These are phyloP conservation scores for Scheffersomyces coipomensis DNA, from an alignment of 805 yeast genomes.

Conservation along the genomic window DNA sequence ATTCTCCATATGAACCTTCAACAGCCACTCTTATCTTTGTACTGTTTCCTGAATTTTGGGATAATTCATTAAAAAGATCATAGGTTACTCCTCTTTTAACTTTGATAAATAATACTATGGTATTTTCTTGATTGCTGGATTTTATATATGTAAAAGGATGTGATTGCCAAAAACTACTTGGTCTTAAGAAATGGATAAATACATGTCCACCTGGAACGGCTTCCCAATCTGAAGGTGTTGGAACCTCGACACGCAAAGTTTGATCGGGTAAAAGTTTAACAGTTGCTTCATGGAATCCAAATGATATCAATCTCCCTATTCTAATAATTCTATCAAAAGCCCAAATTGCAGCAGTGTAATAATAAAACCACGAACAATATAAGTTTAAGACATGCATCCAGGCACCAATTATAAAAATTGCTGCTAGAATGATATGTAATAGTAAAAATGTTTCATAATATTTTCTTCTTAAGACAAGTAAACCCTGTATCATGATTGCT, in stretches of 20 bases:
- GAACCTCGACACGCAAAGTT: conserved; percentile 48
- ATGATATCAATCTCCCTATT: conserved; percentile 48
- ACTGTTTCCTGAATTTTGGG: conserved; percentile 14
- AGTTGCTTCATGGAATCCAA: conserved; percentile 59
- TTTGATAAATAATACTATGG: conserved; percentile 23
- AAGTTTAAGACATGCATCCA: conserved; percentile 48
- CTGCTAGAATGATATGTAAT: conserved; percentile 58
- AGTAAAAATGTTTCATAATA: conserved; percentile 54
- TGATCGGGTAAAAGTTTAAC: conserved; percentile 43
- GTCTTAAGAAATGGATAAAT: conserved; percentile 49
- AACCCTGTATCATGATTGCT: conserved; percentile 43
- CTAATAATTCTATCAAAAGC: conserved; percentile 62
- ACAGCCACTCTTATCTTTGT: conserved; percentile 28
- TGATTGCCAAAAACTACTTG: conserved; percentile 57
- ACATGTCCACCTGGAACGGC: conserved; percentile 63
- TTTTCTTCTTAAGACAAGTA: conserved; percentile 42
- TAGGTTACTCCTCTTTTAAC: conserved; percentile 34
- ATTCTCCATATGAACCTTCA: conserved; percentile 40
- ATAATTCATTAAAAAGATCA: conserved; percentile 17
- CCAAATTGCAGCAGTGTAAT: conserved; percentile 67
- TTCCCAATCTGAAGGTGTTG: conserved; percentile 54
- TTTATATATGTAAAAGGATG: conserved; percentile 60
- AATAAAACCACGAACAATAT: conserved; percentile 35
- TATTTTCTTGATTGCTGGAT: conserved; percentile 10
- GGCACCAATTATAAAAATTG: conserved; percentile 45